Evolutionary conservation across 2,329 filamentous ascomycete genomes (phyloP).

Genomic region (Drechmeria coniospora): DNA sequence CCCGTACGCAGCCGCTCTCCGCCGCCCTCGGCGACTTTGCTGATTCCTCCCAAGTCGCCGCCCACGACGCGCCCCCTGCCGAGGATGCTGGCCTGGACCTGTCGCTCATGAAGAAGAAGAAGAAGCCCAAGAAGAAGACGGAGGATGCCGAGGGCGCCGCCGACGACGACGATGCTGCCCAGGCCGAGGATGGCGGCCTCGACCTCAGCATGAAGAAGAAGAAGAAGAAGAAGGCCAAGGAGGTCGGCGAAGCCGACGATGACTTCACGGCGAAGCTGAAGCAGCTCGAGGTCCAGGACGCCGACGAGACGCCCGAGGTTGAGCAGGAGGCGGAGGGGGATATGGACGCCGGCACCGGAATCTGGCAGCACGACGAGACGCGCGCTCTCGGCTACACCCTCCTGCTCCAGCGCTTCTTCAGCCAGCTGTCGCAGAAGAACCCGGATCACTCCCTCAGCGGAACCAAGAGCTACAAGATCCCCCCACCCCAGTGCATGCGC

Average conservation of each 20-base stretch:
- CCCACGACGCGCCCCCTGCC: conserved; percentile 28
- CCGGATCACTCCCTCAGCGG: conserved; percentile 84
- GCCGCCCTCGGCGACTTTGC: conserved; percentile 39
- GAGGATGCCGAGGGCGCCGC: conserved; percentile 27
- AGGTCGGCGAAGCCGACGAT: conserved; percentile 28
- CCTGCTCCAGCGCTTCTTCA: conserved; percentile 86
- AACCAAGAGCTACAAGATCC: conserved; percentile 96
- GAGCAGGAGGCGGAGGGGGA: conserved; percentile 50
- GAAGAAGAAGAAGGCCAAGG: conserved; percentile 30
- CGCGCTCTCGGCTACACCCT: conserved; percentile 70
- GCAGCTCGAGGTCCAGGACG: conserved; percentile 50
- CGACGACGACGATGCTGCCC: conserved; percentile 27
- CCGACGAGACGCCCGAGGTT: conserved; percentile 37
- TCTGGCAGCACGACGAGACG: conserved; percentile 73
- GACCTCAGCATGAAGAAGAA: conserved; percentile 69
- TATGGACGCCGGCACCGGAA: conserved; percentile 73
- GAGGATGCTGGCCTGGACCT: conserved; percentile 39
- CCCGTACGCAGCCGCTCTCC: conserved; percentile 47
- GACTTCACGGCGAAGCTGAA: conserved; percentile 46
- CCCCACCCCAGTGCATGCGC: conserved; percentile 92
- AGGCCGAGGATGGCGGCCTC: conserved; percentile 35
- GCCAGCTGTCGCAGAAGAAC: conserved; percentile 86
- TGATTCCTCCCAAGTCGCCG: conserved; percentile 29
- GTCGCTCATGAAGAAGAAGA: conserved; percentile 77
- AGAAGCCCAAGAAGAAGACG: conserved; percentile 31